Evolutionary conservation across 345 rosid genomes (phyloP), one percentile per base, ranked within the genome.

Genomic region (Populus ilicifolia): DNA sequence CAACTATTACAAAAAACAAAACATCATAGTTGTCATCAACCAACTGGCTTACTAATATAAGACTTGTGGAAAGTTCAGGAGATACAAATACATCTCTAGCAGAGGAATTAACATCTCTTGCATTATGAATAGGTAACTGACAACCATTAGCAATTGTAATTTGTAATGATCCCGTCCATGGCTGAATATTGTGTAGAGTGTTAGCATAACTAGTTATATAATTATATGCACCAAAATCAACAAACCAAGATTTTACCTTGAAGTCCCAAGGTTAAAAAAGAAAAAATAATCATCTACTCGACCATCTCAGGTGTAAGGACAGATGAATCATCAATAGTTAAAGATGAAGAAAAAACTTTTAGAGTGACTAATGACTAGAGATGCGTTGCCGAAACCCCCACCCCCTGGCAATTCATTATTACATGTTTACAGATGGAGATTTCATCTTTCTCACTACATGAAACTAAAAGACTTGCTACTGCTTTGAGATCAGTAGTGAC

Each of bases 181-280:
- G 11, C 0, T 0, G 2, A 56, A 21, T 56, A 56, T 56, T 21
- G 13, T 56, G 27, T 21, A 56, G 23, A 56, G 62, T 20, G 36
- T 17, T 10, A 56, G 9, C 27, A 56, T 1, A 56, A 56, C 62
- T 56, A 20, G 72, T 63, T 64, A 81, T 77, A 2, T 77, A 71
- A 69, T 81, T 73, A 4, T 41, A 68, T 39, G 54, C 29, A 1
- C 3, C 13, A 6, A 7, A 81, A 48, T 62, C 72, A 20, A 68
- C 0, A 59, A 36, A 4, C 75, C 64, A 81, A 25, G 38, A 13
- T 20, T 59, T 62, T 62, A 68, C 80, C 78, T 77, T 59, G 36
- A 48, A 72, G 25, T 17, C 67, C 29, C 1, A 78, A 30, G 27
- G 70, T 17, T 6, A 29, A 62, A 4, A 82, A 70, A 0, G 30